Base-by-base conservation (phyloP, 768 basidiomycete genomes). In the Amanita polypyramis region DNA sequence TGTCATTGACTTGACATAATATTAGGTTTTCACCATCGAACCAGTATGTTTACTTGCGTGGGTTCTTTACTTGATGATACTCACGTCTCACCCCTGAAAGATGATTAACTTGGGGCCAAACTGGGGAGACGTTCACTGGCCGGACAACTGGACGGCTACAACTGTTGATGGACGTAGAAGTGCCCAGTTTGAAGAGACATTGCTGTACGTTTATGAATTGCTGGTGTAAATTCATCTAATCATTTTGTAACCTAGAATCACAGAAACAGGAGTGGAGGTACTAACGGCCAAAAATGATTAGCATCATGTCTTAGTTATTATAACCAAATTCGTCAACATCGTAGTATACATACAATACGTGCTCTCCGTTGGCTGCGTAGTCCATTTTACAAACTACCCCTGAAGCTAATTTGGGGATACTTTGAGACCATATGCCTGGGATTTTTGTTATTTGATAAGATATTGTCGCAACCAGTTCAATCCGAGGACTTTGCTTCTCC, bases 141-240 rank as follows among this genome's bases (percentile, higher is more conserved):
- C 85, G 27, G 92, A 95, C 62, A 83, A 91, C 59, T 98, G 95
- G 95, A 98, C 95, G 2, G 91, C 94, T 1, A 90, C 85, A 17
- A 99, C 96, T 4, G 65, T 75, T 10, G 95, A 97, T 64, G 95
- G 93, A 19, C 86, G 85, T 62, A 72, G 76, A 48, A 93, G 89
- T 51, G 96, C 96, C 1, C 96, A 99, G 59, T 99, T 97, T 60
- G 96, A 99, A 63, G 96, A 99, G 59, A 97, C 95, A 1, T 69
- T 99, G 30, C 64, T 99, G 93, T 94, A 58, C 57, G 91, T 76
- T 33, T 43, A n/a, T 32, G 20, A 15, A 40, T 36, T 38, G 41
- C 21, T 41, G 12, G 38, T 20, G 38, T 2, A 23, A 25, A 45
- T 12, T 36, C 27, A n/a, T 36, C 47, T 44, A 41, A 39, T 51